phyloP scores from a whole-genome alignment of 257 asterid species.

The Salvia splendens region DNA sequence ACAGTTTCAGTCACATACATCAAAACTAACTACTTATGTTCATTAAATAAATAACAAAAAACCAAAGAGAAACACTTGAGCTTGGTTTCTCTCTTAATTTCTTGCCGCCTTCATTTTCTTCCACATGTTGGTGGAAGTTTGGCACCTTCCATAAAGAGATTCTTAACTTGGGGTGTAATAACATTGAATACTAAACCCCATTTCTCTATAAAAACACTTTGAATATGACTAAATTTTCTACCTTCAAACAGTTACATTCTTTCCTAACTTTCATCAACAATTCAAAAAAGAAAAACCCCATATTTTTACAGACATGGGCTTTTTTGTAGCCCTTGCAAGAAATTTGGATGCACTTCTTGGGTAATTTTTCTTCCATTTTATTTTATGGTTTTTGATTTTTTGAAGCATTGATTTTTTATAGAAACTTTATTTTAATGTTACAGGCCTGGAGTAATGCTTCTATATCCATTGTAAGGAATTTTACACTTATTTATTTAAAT shows the following conservation, averaged over 20 bases:
- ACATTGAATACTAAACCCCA: slow-evolving; percentile 24
- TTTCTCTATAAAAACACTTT: slow-evolving; percentile 22
- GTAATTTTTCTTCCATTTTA: slow-evolving; percentile 32
- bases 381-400: no score
- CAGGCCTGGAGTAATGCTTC: slow-evolving; percentile 92
- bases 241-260: slow-evolving; percentile 14
- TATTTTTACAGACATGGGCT: slow-evolving; percentile 50
- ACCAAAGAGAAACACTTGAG: not conserved
- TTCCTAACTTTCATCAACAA: not conserved
- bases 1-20: not conserved
- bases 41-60: no score
- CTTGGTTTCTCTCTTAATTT: not conserved
- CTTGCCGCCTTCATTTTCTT: slow-evolving; percentile 34
- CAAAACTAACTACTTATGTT: no score
- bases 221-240: not conserved
- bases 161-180: slow-evolving; percentile 41
- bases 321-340: slow-evolving; percentile 64
- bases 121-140: slow-evolving; percentile 42
- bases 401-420: no score
- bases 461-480: slow-evolving; percentile 77
- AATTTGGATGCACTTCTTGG: slow-evolving; percentile 69
- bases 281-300: not conserved
- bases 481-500: not conserved
- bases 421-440: slow-evolving; percentile 16
- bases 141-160: slow-evolving; percentile 43